A percentile compares a stretch with the other conserved stretches of the same genome.
phyloP scores from a whole-genome alignment of 2,329 filamentous ascomycete genomes.

The Colletotrichum sidae region DNA sequence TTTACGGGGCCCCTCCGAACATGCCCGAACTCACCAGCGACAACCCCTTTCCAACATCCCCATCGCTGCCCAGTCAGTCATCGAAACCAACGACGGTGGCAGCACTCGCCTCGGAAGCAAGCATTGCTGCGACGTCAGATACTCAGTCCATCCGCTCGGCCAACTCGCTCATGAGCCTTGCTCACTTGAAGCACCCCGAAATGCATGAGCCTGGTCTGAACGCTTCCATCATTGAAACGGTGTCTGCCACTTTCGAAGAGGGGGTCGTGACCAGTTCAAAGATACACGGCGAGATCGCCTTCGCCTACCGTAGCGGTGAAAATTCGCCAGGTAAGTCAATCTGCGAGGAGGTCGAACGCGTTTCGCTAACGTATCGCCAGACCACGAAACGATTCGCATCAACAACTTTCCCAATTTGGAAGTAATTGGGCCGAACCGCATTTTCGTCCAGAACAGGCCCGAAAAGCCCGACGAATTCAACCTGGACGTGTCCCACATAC shows the following conservation, averaged over 20 bases:
- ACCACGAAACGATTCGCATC: constrained; percentile 78
- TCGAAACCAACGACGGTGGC: constrained; percentile 61
- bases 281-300: constrained; percentile 88
- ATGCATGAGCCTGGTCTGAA: constrained; percentile 84
- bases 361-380: constrained; percentile 46
- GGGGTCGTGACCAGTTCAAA: constrained; percentile 77
- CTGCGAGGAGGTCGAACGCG: neutral
- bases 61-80: constrained; percentile 49
- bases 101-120: constrained; percentile 72
- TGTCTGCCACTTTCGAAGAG: constrained; percentile 86
- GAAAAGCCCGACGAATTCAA: constrained; percentile 83
- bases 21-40: constrained; percentile 50
- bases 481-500: constrained; percentile 78
- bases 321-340: constrained; percentile 56
- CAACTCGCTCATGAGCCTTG: constrained; percentile 78
- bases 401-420: constrained; percentile 91
- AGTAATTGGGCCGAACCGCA: constrained; percentile 92
- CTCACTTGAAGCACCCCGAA: constrained; percentile 83
- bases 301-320: constrained; percentile 76
- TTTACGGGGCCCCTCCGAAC: constrained; percentile 74
- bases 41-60: constrained; percentile 49
- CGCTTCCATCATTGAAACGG: constrained; percentile 89
- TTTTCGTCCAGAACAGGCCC: constrained; percentile 79
- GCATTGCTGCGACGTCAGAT: constrained; percentile 75
- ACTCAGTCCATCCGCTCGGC: constrained; percentile 92